Conservation (phyloP, 768 basidiomycete genomes). For the Suillus alpinus region DNA sequence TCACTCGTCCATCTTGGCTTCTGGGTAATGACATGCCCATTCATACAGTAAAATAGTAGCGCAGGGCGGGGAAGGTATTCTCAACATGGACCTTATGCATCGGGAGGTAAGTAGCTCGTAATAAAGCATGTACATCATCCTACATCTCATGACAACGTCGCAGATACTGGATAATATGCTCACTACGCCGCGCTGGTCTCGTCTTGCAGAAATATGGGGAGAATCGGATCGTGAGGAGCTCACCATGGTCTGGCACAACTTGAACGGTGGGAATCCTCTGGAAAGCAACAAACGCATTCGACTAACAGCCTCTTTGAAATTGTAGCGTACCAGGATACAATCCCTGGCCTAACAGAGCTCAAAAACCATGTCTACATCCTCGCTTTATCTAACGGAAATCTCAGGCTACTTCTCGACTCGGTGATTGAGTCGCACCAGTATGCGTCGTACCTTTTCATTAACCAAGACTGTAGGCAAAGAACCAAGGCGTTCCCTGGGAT, state of each 20-base stretch:
- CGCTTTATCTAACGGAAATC: constrained; percentile 62
- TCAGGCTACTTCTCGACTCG: constrained; percentile 59
- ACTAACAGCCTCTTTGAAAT: not conserved
- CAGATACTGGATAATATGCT: constrained; percentile 62
- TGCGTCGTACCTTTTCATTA: not conserved
- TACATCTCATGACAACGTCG: not conserved
- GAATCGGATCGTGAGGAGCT: constrained; percentile 42
- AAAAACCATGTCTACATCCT: constrained; percentile 50
- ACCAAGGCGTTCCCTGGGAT: constrained; percentile 63
- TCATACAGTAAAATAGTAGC: constrained; percentile 40
- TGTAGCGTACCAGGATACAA: constrained; percentile 56
- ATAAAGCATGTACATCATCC: not conserved
- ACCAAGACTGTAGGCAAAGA: constrained; percentile 46
- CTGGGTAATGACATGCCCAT: not conserved
- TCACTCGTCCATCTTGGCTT: not conserved
- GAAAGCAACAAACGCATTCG: not conserved
- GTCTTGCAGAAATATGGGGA: constrained; percentile 45
- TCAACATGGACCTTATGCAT: constrained; percentile 55
- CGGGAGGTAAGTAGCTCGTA: constrained; percentile 37
- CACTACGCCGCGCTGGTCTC: constrained; percentile 44
- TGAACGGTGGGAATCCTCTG: constrained; percentile 38
- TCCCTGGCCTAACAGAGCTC: constrained; percentile 45
- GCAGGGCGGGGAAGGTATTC: constrained; percentile 42
- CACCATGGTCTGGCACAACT: constrained; percentile 57
- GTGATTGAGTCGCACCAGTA: constrained; percentile 25